Conservation (phyloP, 805 yeast species). For the Yarrowia bubula region DNA sequence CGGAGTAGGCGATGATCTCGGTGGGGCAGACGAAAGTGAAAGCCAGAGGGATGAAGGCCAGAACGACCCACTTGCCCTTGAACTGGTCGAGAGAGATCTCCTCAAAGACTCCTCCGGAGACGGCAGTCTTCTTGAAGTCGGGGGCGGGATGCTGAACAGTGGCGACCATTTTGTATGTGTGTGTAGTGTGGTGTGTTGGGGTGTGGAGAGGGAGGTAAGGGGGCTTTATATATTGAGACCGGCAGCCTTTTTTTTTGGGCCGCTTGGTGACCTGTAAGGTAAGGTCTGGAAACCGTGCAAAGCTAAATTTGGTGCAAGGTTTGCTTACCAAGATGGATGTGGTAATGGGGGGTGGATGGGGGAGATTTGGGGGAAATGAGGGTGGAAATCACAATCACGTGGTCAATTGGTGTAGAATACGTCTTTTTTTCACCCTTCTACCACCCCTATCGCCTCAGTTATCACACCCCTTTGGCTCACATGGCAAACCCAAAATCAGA, state of each 20-base stretch:
- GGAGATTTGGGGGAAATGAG: too few species aligned
- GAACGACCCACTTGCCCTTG: constrained; percentile 96
- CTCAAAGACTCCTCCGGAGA: constrained; percentile 93
- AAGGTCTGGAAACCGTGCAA: constrained; percentile 15
- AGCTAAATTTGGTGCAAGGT: background rate
- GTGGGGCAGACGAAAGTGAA: constrained; percentile 99
- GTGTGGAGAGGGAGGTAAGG: background rate
- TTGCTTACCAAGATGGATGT: background rate
- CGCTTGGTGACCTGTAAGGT: constrained; percentile 14
- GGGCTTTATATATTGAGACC: constrained; percentile 7
- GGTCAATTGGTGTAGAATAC: background rate
- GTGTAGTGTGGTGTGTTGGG: background rate
- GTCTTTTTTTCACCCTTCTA: background rate
- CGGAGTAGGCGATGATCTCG: constrained; percentile 97
- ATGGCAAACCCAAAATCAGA: constrained; percentile 4
- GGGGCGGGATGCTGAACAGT: constrained; percentile 96
- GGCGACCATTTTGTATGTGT: constrained; percentile 66
- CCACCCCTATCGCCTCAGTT: too few species aligned
- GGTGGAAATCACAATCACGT: background rate
- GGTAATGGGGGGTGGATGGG: background rate
- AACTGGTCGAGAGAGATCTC: constrained; percentile 91
- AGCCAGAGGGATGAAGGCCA: constrained; percentile 97
- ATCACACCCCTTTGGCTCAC: background rate
- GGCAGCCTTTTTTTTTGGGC: constrained; percentile 6
- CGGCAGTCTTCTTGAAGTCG: constrained; percentile 93